Base-by-base conservation (phyloP, 495 filamentous ascomycete genomes). In the Penicillium cinerascens region DNA sequence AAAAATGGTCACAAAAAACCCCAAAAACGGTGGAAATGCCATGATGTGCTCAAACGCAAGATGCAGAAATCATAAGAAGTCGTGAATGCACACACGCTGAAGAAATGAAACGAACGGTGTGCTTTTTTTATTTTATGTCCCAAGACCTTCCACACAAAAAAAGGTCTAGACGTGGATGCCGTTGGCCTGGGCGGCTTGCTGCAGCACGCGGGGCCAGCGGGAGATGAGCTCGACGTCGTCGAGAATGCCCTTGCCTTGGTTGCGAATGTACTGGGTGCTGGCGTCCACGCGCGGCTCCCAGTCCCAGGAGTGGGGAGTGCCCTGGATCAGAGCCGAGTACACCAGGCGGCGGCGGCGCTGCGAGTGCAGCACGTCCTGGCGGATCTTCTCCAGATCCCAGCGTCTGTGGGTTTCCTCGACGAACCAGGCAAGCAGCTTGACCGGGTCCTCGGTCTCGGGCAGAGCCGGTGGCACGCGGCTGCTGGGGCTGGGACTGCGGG, bases 341-440 rank as follows among this genome's bases (percentile, higher is more conserved):
- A 88, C 86, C 6, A 93, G 65, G 23, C 82, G 75, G 10, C 90
- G 77, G 39, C 80, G 80, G 10, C 89, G 81, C 73, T 96, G 90
- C 36, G 83, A 87, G 15, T 69, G 56, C 20, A 92, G 60, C 0
- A 92, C 89, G 23, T 87, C 77, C 35, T 78, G 59, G 16, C 82
- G 85, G 56, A 96, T 91, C 33, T 68, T 67, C 33, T 82, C 76
- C 57, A 95, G 80, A 50, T 95, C 80, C 90, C 90, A 96, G 40
- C 82, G 82, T 16, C 70, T 66, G 41, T 75, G 65, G 7, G 85
- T 83, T 64, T 93, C 88, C 10, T 74, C 71, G 39, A 80, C 67
- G 66, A 95, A 93, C 41, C 71, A 76, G 3, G 78, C 76, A 67
- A 63, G 78, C 44, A 68, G 61, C 47, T 68, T 72, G 54, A 41